Evolutionary conservation across 306 rosid genomes (phyloP).

Genomic region (Cyamopsis tetragonoloba): DNA sequence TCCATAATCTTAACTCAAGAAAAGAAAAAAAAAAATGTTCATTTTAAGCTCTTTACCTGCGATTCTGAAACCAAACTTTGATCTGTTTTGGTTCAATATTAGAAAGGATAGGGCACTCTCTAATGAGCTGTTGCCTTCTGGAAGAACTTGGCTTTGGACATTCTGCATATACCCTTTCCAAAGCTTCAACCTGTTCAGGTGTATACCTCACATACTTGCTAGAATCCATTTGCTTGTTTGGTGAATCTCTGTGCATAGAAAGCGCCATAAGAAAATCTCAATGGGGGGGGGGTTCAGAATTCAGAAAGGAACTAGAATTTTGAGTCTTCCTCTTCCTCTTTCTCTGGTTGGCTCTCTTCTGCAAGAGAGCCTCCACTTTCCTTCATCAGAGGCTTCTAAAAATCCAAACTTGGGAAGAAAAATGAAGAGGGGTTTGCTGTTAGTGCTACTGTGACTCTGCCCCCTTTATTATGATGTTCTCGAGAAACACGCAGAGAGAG

Average conservation of each 20-base stretch:
- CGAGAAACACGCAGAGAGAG: constrained; percentile 39
- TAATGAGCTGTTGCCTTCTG: constrained; percentile 70
- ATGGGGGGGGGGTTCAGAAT: not conserved
- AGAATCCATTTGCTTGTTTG: constrained; percentile 49
- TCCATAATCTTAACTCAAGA: not conserved
- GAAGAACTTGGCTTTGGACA: constrained; percentile 81
- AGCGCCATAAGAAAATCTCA: constrained; percentile 22
- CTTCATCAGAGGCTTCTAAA: constrained; percentile 51
- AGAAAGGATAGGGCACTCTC: constrained; percentile 68
- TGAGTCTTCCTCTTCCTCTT: constrained; percentile 36
- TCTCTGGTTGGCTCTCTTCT: constrained; percentile 69
- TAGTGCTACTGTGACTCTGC: constrained; percentile 17
- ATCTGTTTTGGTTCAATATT: constrained; percentile 79
- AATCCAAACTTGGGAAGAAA: constrained; percentile 24
- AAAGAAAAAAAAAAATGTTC: too few species aligned
- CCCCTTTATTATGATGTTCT: constrained; percentile 32
- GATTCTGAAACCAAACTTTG: constrained; percentile 90
- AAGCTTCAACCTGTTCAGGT: constrained; percentile 78
- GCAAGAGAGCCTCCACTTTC: constrained; percentile 87
- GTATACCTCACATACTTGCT: constrained; percentile 77
- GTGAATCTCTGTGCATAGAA: constrained; percentile 48
- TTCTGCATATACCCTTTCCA: constrained; percentile 75
- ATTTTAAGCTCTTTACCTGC: constrained; percentile 43
- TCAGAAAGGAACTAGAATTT: not conserved
- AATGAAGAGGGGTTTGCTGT: not conserved